Percentiles rank a stretch among this genome's conserved stretches.
Evolutionary conservation across 352 stramenopile species (phyloP).

Genomic region (Blastocystis sp.): DNA sequence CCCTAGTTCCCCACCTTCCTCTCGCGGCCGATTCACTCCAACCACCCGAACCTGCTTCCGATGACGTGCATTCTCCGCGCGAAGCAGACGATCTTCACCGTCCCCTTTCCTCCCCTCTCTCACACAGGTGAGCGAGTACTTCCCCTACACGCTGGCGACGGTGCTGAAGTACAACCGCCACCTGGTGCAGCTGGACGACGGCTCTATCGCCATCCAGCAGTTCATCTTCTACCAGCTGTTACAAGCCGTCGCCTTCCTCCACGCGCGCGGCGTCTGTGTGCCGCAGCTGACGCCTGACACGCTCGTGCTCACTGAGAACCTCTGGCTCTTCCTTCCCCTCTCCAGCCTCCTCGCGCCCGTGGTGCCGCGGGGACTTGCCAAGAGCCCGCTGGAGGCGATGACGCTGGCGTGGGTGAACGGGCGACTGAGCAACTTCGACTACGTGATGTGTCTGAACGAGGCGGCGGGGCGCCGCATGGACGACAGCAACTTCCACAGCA

Average conservation of each 20-base stretch:
- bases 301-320: conserved; percentile 48
- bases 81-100: neutral
- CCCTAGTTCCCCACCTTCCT: neutral
- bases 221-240: conserved; percentile 57
- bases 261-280: conserved; percentile 36
- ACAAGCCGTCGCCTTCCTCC: conserved; percentile 53
- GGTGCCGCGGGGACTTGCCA: neutral
- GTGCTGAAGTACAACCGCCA: conserved; percentile 69
- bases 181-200: conserved; percentile 62
- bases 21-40: neutral
- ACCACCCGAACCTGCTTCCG: conserved; percentile 19
- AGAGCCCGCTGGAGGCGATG: conserved; percentile 57
- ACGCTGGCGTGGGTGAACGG: conserved; percentile 74
- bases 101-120: neutral
- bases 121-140: conserved; percentile 66
- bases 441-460: conserved; percentile 79
- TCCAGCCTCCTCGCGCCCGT: neutral
- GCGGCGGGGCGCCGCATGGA: conserved; percentile 73
- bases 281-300: conserved; percentile 2
- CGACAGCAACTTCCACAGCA: conserved; percentile 73
- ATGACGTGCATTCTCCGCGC: neutral
- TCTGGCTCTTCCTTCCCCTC: conserved; percentile 57
- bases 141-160: conserved; percentile 66
- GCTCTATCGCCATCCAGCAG: neutral
- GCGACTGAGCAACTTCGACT: conserved; percentile 79